A percentile compares a stretch with the other conserved stretches of the same genome.
These are phyloP conservation scores for Magnolia kwangsiensis DNA, from an alignment of 164 flowering plant genomes.

Conservation along the genomic window DNA sequence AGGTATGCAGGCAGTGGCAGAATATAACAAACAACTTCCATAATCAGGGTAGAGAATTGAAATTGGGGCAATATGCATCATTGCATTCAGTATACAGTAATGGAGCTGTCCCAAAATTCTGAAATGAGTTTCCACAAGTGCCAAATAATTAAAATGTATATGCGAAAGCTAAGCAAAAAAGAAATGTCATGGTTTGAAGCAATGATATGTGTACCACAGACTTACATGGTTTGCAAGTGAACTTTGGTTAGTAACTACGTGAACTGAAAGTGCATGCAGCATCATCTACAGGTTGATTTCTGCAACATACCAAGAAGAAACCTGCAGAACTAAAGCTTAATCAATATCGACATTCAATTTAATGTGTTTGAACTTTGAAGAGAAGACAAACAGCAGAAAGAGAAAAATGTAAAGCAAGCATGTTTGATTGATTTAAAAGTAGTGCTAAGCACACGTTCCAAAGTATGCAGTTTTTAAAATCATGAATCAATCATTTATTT, in stretches of 20 bases:
- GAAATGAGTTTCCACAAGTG: neutral
- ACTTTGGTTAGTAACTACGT: neutral
- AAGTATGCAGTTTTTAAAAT: neutral
- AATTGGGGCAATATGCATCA: no score
- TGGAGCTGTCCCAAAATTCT: no score
- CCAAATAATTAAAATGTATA: neutral
- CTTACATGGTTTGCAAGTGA: slow-evolving; percentile 8
- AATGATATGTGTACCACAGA: neutral
- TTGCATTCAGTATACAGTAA: no score
- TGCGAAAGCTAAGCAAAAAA: no score
- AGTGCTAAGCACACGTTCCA: neutral
- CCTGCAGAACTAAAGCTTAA: neutral
- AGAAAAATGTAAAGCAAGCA: neutral
- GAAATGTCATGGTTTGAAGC: no score
- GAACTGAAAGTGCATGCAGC: slow-evolving; percentile 6
- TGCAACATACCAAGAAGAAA: neutral
- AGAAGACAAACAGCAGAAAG: neutral
- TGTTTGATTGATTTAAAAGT: neutral
- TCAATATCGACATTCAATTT: neutral
- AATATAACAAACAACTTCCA: no score
- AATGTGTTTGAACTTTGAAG: no score
- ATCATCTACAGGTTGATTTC: slow-evolving; percentile 2
- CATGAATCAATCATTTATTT: neutral
- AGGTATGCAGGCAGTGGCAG: no score
- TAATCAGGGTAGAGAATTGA: no score